Conservation (phyloP, 2,329 filamentous ascomycete species). For the Trichoderma koningii region DNA sequence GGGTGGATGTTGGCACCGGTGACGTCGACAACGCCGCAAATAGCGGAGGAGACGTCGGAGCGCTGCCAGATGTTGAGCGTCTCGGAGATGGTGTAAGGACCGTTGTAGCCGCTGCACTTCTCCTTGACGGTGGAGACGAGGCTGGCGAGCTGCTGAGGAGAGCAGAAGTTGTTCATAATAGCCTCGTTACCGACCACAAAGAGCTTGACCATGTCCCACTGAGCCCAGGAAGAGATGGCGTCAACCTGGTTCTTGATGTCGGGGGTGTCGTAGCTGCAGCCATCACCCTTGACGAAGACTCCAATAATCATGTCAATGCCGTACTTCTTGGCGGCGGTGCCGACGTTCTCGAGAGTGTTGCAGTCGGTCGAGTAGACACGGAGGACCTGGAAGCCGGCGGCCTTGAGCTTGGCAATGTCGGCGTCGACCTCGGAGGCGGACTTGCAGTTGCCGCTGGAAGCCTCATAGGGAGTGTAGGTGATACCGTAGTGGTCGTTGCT, state of each 20-base stretch:
- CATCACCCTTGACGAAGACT: conserved; percentile 74
- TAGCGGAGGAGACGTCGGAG: conserved; percentile 53
- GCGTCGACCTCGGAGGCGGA: conserved; percentile 53
- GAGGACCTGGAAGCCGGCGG: conserved; percentile 67
- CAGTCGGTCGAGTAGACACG: conserved; percentile 95
- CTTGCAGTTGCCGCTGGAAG: conserved; percentile 65
- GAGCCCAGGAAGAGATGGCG: conserved; percentile 69
- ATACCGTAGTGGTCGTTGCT: conserved; percentile 67
- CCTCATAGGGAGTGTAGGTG: conserved; percentile 76
- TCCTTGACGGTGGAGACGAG: conserved; percentile 71
- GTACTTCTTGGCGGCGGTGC: conserved; percentile 64
- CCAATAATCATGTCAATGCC: conserved; percentile 82
- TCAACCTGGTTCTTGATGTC: conserved; percentile 73
- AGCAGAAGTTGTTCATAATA: conserved; percentile 72
- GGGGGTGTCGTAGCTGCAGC: conserved; percentile 58
- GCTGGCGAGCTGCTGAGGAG: conserved; percentile 62
- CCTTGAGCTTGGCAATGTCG: conserved; percentile 65
- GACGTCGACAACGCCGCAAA: conserved; percentile 77
- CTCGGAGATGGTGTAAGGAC: conserved; percentile 82
- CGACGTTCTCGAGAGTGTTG: conserved; percentile 74
- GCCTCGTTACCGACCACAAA: conserved; percentile 91
- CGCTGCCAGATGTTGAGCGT: conserved; percentile 76
- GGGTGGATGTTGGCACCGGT: conserved; percentile 87
- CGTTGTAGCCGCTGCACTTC: conserved; percentile 72
- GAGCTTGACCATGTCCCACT: conserved; percentile 76